Conservation (phyloP, 192 early-diverging fungal species). For the Mortierella alpina region DNA sequence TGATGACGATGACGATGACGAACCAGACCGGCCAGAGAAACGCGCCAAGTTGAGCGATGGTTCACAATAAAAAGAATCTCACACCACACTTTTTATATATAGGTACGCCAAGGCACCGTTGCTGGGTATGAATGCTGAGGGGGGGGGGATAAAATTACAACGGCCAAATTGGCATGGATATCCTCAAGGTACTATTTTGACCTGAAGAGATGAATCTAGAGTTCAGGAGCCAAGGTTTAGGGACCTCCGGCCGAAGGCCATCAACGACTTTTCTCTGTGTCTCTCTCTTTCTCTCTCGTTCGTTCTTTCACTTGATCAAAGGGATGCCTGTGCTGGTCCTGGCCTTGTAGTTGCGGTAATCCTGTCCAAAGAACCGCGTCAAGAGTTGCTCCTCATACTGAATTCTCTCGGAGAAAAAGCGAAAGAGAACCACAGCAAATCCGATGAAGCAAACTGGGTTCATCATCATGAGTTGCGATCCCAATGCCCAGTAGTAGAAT, state of each 20-base stretch:
- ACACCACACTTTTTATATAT: no score
- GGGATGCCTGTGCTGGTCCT: slow-evolving; percentile 79
- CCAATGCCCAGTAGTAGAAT: slow-evolving; percentile 92
- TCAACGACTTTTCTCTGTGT: no score
- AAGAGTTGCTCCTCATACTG: slow-evolving; percentile 81
- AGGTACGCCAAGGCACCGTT: no score
- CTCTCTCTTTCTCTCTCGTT: no score
- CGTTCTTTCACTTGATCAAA: slow-evolving; percentile 55
- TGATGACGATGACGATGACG: slow-evolving; percentile 49
- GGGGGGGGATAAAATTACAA: no score
- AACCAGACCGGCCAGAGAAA: slow-evolving; percentile 22
- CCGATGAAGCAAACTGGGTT: slow-evolving; percentile 82
- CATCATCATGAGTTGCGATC: slow-evolving; percentile 79
- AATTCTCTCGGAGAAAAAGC: slow-evolving; percentile 86
- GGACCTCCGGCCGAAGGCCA: no score
- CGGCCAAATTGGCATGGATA: no score
- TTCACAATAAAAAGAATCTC: slow-evolving; percentile 6
- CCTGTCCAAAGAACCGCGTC: slow-evolving; percentile 82
- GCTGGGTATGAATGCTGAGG: no score
- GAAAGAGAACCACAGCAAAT: slow-evolving; percentile 72
- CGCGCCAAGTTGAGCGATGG: slow-evolving; percentile 23
- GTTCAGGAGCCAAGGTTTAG: no score
- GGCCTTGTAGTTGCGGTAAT: slow-evolving; percentile 76
- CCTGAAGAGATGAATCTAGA: no score
- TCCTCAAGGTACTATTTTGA: no score